These are phyloP conservation scores for Yamadazyma phyllophila DNA, from an alignment of 805 yeast genomes.

Conservation along the genomic window DNA sequence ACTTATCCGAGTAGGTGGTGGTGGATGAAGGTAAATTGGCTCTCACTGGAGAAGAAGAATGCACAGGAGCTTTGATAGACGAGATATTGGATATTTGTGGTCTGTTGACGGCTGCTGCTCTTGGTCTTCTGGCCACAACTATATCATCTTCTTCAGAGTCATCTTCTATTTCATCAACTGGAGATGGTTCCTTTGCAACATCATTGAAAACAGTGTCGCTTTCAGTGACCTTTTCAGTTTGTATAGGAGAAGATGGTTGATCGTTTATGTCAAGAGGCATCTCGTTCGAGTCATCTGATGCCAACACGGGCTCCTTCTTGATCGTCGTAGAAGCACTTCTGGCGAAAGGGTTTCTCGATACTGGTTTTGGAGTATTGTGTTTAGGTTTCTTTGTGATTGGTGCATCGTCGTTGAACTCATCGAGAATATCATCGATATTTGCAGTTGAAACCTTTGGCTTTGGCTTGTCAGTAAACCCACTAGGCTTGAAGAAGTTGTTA, in stretches of 20 bases:
- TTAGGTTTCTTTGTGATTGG: constrained; percentile 7
- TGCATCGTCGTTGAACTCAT: constrained; percentile 40
- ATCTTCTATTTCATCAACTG: constrained; percentile 29
- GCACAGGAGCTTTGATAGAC: constrained; percentile 29
- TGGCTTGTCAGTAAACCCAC: constrained; percentile 15
- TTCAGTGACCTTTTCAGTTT: constrained; percentile 7
- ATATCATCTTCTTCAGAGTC: constrained; percentile 50
- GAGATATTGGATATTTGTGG: constrained; percentile 36
- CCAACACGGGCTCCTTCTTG: not conserved
- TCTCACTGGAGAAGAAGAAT: constrained; percentile 22
- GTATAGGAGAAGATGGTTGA: constrained; percentile 40
- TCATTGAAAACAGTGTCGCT: not conserved
- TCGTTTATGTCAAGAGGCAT: constrained; percentile 23
- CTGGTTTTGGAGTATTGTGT: constrained; percentile 1
- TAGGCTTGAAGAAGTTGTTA: constrained; percentile 51
- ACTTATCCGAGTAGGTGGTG: constrained; percentile 30
- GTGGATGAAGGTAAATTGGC: constrained; percentile 15
- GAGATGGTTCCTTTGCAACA: no score
- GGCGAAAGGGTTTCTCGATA: constrained; percentile 3
- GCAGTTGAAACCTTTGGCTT: constrained; percentile 42
- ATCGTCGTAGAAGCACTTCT: not conserved
- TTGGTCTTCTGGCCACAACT: constrained; percentile 52
- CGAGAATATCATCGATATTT: constrained; percentile 64
- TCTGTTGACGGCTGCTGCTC: constrained; percentile 40
- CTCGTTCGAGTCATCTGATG: constrained; percentile 19